phyloP scores from a whole-genome alignment of 768 basidiomycete species.

The Megacollybia marginata region DNA sequence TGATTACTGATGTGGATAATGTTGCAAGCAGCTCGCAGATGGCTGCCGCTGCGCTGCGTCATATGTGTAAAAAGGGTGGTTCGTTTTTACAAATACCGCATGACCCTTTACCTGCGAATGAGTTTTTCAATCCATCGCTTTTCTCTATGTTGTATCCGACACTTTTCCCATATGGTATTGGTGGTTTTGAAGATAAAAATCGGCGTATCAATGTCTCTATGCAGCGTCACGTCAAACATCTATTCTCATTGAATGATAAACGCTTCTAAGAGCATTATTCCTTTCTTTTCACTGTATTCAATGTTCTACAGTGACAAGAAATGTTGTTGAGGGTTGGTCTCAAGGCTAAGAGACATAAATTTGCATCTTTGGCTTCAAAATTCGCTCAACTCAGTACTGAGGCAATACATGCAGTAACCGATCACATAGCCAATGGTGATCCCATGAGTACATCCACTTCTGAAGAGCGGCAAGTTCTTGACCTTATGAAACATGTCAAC shows the following conservation, averaged over 20 bases:
- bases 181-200: slow-evolving; percentile 29
- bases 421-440: slow-evolving; percentile 14
- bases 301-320: slow-evolving; percentile 27
- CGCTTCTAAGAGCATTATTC: slow-evolving; percentile 30
- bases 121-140: slow-evolving; percentile 27
- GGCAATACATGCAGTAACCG: slow-evolving; percentile 14
- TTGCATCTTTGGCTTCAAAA: slow-evolving; percentile 15
- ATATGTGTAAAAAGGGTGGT: slow-evolving; percentile 21
- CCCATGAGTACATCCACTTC: slow-evolving; percentile 5
- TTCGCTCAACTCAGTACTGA: slow-evolving; percentile 18
- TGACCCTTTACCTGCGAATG: slow-evolving; percentile 21
- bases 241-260: slow-evolving; percentile 20
- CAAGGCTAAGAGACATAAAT: slow-evolving; percentile 17
- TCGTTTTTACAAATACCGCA: slow-evolving; percentile 22
- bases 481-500: slow-evolving; percentile 15
- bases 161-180: slow-evolving; percentile 34
- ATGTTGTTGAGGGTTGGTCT: slow-evolving; percentile 24
- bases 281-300: slow-evolving; percentile 34
- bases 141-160: slow-evolving; percentile 36
- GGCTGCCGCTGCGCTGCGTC: slow-evolving; percentile 24
- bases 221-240: slow-evolving; percentile 25
- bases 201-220: slow-evolving; percentile 15
- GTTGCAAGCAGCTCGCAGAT: slow-evolving; percentile 17
- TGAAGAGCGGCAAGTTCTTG: slow-evolving; percentile 22
- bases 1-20: slow-evolving; percentile 24